Percentiles rank a stretch among this genome's conserved stretches.
phyloP scores from a whole-genome alignment of 1,284 basidiomycete species.

The Heterobasidion irregulare region DNA sequence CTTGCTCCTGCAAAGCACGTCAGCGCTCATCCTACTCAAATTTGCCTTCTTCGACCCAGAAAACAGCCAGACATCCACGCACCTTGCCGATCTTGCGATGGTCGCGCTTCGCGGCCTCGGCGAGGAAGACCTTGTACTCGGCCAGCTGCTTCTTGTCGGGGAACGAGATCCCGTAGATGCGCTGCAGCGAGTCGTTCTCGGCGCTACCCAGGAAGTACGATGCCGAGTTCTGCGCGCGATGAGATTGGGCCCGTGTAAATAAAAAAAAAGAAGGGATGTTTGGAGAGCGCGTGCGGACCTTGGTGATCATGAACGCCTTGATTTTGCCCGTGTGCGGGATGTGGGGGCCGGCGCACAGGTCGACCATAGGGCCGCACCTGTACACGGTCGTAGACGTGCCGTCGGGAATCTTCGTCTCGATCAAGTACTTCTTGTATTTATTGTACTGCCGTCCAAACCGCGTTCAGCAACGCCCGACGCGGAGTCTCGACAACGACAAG shows the following conservation, averaged over 20 bases:
- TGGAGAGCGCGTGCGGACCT: constrained; percentile 36
- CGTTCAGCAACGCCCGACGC: constrained; percentile 5
- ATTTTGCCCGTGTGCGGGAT: constrained; percentile 97
- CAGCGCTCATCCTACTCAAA: background rate
- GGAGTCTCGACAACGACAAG: background rate
- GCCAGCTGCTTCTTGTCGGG: constrained; percentile 94
- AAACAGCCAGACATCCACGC: constrained; percentile 6
- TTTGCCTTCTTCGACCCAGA: background rate
- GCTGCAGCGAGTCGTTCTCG: constrained; percentile 92
- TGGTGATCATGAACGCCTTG: constrained; percentile 94
- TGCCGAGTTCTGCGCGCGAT: constrained; percentile 71
- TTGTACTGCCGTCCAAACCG: constrained; percentile 69
- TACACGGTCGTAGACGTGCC: constrained; percentile 97
- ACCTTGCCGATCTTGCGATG: constrained; percentile 92
- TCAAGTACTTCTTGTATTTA: constrained; percentile 97
- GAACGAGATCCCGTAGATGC: constrained; percentile 98
- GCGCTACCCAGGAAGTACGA: constrained; percentile 98
- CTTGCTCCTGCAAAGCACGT: constrained; percentile 64
- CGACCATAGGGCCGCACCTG: constrained; percentile 97
- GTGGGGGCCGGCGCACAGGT: constrained; percentile 95
- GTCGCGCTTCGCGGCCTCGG: constrained; percentile 95
- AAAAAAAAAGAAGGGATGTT: background rate
- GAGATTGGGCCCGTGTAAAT: background rate
- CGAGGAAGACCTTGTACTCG: constrained; percentile 95
- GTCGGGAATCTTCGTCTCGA: constrained; percentile 93